Base-by-base conservation (phyloP, 495 filamentous ascomycete species). In the Pyronema domesticum region DNA sequence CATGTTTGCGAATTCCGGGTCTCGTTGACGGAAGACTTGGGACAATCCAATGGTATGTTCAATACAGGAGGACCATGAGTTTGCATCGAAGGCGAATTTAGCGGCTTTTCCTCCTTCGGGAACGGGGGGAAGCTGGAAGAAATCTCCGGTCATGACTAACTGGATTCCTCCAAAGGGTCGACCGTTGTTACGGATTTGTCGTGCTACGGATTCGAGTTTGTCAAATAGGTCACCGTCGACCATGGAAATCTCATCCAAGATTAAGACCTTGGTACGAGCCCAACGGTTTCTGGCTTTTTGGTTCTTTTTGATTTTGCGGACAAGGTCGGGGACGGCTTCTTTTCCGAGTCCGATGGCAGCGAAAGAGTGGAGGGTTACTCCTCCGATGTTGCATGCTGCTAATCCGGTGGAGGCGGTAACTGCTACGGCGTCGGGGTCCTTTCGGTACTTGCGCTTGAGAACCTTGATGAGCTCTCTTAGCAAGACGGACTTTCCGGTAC, bases 191-290 rank as follows among this genome's bases (percentile, higher is more conserved):
- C 84, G 75, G 7, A 82, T 71, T 3, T 86, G 89, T 44, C 89
- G 73, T n/a, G 86, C 89, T 60, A 98, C 82, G 50, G 81, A 76
- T 55, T 95, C 87, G 9, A 98, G 76, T 68, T 96, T 98, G 68
- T 98, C 91, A 57, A 96, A 96, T 0, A 98, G 73, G 51, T 96
- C 89, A 0, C 84, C 93, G 63, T 96, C 93, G 8, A 98, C 87
- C 91, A 98, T 98, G 9, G 91, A 96, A 34, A 98, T 82, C 68
- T 98, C 91, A 67, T 98, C 91, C 59, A 98, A 76, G 50, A 98
- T 73, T 34, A 98, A 76, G 14, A 85, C 77, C 58, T 84, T 89
- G 0, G 88, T 94, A 18, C 79, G 79, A 57, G 94, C 68, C 91
- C 93, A 96, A 40, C 93, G 80, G 42, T 76, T 80, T 65, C 81